Evolutionary conservation across 2,329 filamentous ascomycete genomes (phyloP), one percentile per base, ranked within the genome.

Genomic region (Colletotrichum horii): DNA sequence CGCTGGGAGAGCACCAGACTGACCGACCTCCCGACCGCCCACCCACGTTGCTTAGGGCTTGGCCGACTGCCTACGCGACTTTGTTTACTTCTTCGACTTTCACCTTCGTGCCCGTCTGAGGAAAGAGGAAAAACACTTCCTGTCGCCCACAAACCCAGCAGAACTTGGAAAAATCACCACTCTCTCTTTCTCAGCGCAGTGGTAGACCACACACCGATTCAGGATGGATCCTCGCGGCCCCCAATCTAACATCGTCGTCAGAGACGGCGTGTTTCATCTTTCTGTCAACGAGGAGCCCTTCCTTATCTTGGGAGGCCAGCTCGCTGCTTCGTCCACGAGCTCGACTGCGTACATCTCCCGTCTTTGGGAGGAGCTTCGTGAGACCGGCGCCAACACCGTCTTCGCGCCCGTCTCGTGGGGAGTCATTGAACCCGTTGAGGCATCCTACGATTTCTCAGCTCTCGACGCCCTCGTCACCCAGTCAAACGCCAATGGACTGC

Each of bases 381-480:
- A 70, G 12, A 74, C 71, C 19, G 76, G 80, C 52, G 76, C 82
- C 75, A 83, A 84, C 73, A 84, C 83, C 0, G 66, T 83, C 4
- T 78, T 83, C 3, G 80, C 81, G 2, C 78, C 74, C 8, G 79
- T 84, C 2, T 78, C 81, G 1, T 83, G 82, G 83, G 82, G 83
- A 55, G 76, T 77, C 61, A 79, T 83, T 43, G 82, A 83, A 76
- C 81, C 80, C 1, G 71, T 76, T 3, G 80, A 83, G 74, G 81
- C 77, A 15, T n/a, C 56, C 5, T 83, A 83, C 62, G 71, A 80
- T 60, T 83, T 82, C 56, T 34, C 70, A 12, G 77, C 78, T 58
- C 75, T 84, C 4, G 79, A 83, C 43, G 55, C 75, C n/a, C 75
- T 82, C 4, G 78, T 82, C 8, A 26, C 61, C 1, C 79, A 70